Percentiles rank a stretch among this genome's conserved stretches.
Evolutionary conservation across 108 stramenopile genomes (phyloP).

Genomic region (Chaetoceros tenuissimus): DNA sequence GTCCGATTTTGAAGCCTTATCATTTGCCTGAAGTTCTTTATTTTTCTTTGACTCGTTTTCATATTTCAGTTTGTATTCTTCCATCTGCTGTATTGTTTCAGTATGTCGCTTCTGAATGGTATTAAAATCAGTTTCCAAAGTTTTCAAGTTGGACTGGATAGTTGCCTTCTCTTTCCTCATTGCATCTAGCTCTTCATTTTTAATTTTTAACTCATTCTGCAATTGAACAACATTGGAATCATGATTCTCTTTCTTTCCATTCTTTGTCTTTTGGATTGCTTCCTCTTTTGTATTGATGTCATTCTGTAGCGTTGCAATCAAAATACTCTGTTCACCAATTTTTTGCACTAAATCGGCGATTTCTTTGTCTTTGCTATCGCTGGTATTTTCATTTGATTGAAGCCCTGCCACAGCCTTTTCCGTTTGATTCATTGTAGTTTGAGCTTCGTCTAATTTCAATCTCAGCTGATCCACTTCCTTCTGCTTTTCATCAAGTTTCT

Average conservation of each 20-base stretch:
- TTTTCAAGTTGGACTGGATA: background rate
- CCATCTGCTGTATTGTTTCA: background rate
- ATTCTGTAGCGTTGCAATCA: background rate
- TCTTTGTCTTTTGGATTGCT: background rate
- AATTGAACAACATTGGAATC: background rate
- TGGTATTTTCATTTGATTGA: background rate
- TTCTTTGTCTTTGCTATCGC: background rate
- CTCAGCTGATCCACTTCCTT: background rate
- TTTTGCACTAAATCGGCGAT: background rate
- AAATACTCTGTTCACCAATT: background rate
- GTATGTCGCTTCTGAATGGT: background rate
- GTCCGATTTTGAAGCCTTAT: background rate
- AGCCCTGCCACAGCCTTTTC: background rate
- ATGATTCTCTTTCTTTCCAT: background rate
- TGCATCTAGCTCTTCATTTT: background rate
- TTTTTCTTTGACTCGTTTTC: background rate
- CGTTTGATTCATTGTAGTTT: background rate
- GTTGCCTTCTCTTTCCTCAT: background rate
- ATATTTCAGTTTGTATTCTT: background rate
- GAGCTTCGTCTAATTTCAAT: background rate
- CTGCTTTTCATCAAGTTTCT: background rate
- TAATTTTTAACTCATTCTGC: background rate
- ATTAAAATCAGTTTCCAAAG: background rate
- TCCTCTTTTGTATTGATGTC: background rate
- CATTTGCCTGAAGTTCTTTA: background rate